Percentiles rank a stretch among this genome's conserved stretches.
Evolutionary conservation across 371 early-diverging fungal genomes (phyloP).

Genomic region (Lichtheimia corymbifera): DNA sequence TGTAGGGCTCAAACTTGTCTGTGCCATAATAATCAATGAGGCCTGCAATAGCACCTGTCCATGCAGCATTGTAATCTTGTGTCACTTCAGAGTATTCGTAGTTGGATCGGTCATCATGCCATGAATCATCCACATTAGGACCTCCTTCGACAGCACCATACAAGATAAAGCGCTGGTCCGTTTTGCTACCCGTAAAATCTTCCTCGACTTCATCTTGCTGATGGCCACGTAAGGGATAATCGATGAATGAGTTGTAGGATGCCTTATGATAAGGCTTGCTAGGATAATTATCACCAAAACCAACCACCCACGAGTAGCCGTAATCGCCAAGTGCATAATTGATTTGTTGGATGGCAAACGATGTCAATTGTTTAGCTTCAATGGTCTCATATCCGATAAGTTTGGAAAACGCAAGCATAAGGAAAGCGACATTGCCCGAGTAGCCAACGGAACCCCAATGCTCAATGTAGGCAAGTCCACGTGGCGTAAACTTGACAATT

Average conservation of each 20-base stretch:
- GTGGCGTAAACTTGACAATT: slow-evolving; percentile 53
- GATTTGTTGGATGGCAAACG: slow-evolving; percentile 56
- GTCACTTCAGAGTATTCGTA: slow-evolving; percentile 58
- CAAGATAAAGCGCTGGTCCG: slow-evolving; percentile 48
- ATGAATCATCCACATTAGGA: slow-evolving; percentile 52
- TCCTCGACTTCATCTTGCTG: slow-evolving; percentile 44
- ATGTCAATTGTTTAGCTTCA: slow-evolving; percentile 37
- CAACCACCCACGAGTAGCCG: slow-evolving; percentile 59
- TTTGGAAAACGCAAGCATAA: slow-evolving; percentile 56
- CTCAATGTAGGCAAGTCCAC: slow-evolving; percentile 55
- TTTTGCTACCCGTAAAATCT: slow-evolving; percentile 48
- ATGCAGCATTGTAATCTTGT: slow-evolving; percentile 64
- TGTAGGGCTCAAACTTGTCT: slow-evolving; percentile 46
- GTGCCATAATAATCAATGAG: slow-evolving; percentile 53
- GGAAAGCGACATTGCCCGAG: slow-evolving; percentile 51
- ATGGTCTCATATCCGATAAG: slow-evolving; percentile 31
- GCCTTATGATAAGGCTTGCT: slow-evolving; percentile 57
- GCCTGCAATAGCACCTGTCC: slow-evolving; percentile 56
- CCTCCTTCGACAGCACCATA: slow-evolving; percentile 63
- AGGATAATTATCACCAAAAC: slow-evolving; percentile 58
- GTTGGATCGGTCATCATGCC: slow-evolving; percentile 57
- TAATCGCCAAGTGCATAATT: slow-evolving; percentile 64
- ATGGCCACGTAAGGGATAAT: slow-evolving; percentile 55
- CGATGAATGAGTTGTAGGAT: slow-evolving; percentile 58
- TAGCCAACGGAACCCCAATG: slow-evolving; percentile 62